Conservation (phyloP, 106 monocot genomes). For the Dioscorea alata region DNA sequence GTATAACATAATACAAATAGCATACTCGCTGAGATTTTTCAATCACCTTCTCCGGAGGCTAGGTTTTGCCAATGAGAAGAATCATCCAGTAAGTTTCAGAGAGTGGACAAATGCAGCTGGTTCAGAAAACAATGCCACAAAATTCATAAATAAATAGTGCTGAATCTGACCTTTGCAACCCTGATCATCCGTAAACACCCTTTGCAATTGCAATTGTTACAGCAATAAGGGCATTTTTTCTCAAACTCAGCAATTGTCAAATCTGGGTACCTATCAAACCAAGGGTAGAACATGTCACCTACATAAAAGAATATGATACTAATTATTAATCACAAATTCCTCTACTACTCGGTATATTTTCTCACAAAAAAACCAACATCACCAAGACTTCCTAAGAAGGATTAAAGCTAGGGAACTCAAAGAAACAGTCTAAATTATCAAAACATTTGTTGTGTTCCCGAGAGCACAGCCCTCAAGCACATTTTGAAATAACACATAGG, state of each 20-base stretch:
- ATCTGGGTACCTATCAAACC: slow-evolving; percentile 28
- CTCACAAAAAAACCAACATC: too few species aligned
- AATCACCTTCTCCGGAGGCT: slow-evolving; percentile 13
- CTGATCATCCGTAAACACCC: slow-evolving; percentile 31
- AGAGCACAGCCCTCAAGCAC: too few species aligned
- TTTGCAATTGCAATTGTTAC: slow-evolving; percentile 43
- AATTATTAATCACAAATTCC: background rate
- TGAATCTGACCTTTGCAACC: slow-evolving; percentile 10
- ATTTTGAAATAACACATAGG: too few species aligned
- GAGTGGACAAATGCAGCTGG: background rate
- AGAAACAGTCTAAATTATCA: too few species aligned
- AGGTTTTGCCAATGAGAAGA: background rate
- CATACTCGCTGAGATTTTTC: slow-evolving; percentile 1
- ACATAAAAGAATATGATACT: background rate
- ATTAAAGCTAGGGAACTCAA: too few species aligned
- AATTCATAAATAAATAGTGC: background rate
- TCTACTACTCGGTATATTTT: too few species aligned
- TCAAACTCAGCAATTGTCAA: slow-evolving; percentile 19
- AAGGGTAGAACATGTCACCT: background rate
- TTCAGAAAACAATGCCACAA: too few species aligned
- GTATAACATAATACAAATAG: background rate
- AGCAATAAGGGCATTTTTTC: slow-evolving; percentile 23
- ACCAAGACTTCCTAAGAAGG: background rate
- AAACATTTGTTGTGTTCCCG: too few species aligned
- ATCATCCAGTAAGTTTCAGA: background rate